phyloP scores from a whole-genome alignment of 192 early-diverging fungal species.

The Linnemannia hyalina region DNA sequence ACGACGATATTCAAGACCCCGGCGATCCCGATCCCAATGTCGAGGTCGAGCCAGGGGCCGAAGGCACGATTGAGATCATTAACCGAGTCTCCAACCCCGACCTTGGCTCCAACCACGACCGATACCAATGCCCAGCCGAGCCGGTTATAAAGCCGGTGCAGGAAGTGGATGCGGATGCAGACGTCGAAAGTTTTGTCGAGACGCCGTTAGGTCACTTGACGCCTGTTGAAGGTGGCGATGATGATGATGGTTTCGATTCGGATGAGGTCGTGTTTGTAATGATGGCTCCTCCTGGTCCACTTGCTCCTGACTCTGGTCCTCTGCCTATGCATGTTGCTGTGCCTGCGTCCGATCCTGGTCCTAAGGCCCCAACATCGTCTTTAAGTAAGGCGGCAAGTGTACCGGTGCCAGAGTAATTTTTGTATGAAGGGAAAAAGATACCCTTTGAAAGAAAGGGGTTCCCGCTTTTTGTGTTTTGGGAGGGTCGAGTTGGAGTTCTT shows the following conservation, averaged over 20 bases:
- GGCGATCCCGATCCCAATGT: not conserved
- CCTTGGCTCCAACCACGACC: not conserved
- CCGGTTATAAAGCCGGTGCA: slow-evolving; percentile 2
- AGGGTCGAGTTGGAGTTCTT: too few relatives aligned
- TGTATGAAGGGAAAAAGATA: too few relatives aligned
- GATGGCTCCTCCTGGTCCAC: slow-evolving; percentile 5
- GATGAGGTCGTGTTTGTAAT: slow-evolving; percentile 23
- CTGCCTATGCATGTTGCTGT: not conserved
- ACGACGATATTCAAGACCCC: not conserved
- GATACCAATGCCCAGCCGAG: not conserved
- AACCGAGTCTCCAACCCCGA: slow-evolving; percentile 5
- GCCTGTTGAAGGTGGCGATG: not conserved
- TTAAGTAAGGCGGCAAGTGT: not conserved
- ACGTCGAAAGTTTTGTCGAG: not conserved
- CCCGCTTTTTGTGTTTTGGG: too few relatives aligned
- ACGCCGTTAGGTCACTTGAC: not conserved
- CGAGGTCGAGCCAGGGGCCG: slow-evolving; percentile 9
- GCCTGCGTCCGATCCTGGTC: not conserved
- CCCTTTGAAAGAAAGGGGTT: too few relatives aligned
- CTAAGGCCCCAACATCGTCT: not conserved
- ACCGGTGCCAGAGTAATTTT: not conserved
- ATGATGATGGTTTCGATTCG: not conserved
- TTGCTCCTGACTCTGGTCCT: not conserved
- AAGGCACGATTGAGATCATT: slow-evolving; percentile 23
- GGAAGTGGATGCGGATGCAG: not conserved